phyloP scores from a whole-genome alignment of 257 asterid species.

The Schizonepeta tenuifolia region DNA sequence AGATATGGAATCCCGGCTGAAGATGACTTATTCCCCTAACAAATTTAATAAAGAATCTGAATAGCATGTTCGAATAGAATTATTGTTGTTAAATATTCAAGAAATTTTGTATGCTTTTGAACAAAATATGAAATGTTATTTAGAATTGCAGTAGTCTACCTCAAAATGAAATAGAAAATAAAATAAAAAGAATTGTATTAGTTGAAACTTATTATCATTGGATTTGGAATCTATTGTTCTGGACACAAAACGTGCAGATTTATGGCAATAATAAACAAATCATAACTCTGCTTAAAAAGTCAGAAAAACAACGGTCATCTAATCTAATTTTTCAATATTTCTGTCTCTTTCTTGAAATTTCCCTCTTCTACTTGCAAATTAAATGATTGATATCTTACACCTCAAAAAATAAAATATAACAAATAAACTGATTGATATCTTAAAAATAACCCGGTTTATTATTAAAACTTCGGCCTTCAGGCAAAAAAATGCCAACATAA shows the following conservation, averaged over 20 bases:
- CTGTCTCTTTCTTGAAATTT: slow-evolving; percentile 24
- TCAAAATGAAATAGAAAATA: too few relatives aligned
- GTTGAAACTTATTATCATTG: slow-evolving; percentile 26
- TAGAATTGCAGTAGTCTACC: slow-evolving; percentile 2
- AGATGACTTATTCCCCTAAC: too few relatives aligned
- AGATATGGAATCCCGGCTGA: too few relatives aligned
- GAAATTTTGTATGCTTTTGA: too few relatives aligned
- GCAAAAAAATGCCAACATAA: too few relatives aligned
- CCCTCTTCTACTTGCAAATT: not conserved
- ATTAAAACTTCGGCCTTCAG: not conserved
- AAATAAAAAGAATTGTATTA: not conserved
- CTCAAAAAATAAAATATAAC: not conserved
- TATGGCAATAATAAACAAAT: slow-evolving; percentile 27
- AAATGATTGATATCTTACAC: not conserved
- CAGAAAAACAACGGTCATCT: slow-evolving; percentile 19
- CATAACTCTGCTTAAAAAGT: slow-evolving; percentile 14
- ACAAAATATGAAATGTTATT: too few relatives aligned
- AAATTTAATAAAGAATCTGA: too few relatives aligned
- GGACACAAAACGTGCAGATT: slow-evolving; percentile 38
- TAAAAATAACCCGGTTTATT: not conserved
- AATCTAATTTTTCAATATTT: slow-evolving; percentile 13
- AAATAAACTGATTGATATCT: not conserved
- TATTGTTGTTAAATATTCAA: too few relatives aligned
- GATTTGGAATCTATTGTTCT: slow-evolving; percentile 31
- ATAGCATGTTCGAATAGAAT: too few relatives aligned